A percentile compares a stretch with the other conserved stretches of the same genome.
Conservation (phyloP, 83 land plant genomes). For the Picea abies region DNA sequence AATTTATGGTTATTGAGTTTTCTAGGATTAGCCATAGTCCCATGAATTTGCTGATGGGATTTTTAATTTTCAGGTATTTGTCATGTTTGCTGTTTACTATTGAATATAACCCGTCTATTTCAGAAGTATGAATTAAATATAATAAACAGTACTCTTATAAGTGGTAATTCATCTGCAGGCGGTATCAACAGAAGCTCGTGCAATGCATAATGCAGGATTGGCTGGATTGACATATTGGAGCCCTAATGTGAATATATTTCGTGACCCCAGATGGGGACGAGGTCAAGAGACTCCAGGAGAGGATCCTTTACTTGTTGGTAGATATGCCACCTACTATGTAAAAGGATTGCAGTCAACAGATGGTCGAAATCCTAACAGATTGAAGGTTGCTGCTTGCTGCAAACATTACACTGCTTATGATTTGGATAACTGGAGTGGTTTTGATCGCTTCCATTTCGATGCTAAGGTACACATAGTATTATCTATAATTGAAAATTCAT, state of each 20-base stretch:
- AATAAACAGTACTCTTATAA: neutral
- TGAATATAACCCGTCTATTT: no score
- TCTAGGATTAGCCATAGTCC: no score
- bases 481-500: neutral
- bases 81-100: no score
- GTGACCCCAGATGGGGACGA: constrained; percentile 95
- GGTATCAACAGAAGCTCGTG: constrained; percentile 84
- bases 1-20: no score
- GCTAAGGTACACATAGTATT: constrained; percentile 30
- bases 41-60: no score
- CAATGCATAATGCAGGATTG: constrained; percentile 80
- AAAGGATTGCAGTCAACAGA: constrained; percentile 60
- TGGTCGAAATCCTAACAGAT: constrained; percentile 27
- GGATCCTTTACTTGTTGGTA: constrained; percentile 68
- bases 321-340: constrained; percentile 64
- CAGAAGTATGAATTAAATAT: neutral
- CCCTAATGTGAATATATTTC: constrained; percentile 79
- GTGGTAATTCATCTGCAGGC: constrained; percentile 37
- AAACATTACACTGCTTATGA: constrained; percentile 94
- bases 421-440: constrained; percentile 77
- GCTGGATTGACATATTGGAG: constrained; percentile 87
- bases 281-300: constrained; percentile 94
- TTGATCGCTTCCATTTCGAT: constrained; percentile 71
- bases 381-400: constrained; percentile 90
- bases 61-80: no score